Evolutionary conservation across 495 filamentous ascomycete species (phyloP).

Genomic region (Staphylotrichum longicolle): DNA sequence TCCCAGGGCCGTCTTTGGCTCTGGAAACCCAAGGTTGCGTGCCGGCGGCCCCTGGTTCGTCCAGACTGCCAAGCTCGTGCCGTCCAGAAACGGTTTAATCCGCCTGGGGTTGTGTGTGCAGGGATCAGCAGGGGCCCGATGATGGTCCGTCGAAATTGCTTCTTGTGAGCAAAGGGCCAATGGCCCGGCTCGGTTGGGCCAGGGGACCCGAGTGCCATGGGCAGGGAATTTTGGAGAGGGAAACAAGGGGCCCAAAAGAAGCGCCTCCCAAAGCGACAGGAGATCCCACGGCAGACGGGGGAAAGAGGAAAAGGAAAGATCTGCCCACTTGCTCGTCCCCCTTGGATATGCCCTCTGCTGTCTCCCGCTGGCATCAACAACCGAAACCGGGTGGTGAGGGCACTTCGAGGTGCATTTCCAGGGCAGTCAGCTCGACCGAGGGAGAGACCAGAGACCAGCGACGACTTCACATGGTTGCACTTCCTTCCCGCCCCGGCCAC

Average conservation of each 20-base stretch:
- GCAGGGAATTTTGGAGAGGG: conserved; percentile 14
- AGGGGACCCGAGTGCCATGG: conserved; percentile 20
- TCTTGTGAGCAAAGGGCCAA: conserved; percentile 31
- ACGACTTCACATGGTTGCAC: too few species aligned
- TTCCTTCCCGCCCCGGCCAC: not conserved
- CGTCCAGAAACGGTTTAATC: conserved; percentile 31
- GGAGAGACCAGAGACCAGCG: not conserved
- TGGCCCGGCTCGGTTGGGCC: conserved; percentile 20
- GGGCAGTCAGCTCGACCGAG: not conserved
- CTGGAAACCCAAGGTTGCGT: conserved; percentile 13
- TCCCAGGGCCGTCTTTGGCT: too few species aligned
- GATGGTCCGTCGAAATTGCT: conserved; percentile 38
- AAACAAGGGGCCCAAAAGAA: conserved; percentile 10
- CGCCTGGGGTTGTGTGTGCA: conserved; percentile 23
- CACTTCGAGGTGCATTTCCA: not conserved
- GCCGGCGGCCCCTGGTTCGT: conserved; percentile 16
- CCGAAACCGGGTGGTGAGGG: conserved; percentile 11
- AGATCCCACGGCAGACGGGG: conserved; percentile 6
- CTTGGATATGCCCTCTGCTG: not conserved
- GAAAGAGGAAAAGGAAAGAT: conserved; percentile 16
- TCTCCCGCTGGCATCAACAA: not conserved
- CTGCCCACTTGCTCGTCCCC: conserved; percentile 8
- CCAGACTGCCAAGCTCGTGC: conserved; percentile 15
- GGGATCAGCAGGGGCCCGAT: conserved; percentile 36
- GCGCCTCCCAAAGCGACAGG: not conserved